Evolutionary conservation across 352 stramenopile genomes (phyloP).

Genomic region (Globisporangium spinosum): DNA sequence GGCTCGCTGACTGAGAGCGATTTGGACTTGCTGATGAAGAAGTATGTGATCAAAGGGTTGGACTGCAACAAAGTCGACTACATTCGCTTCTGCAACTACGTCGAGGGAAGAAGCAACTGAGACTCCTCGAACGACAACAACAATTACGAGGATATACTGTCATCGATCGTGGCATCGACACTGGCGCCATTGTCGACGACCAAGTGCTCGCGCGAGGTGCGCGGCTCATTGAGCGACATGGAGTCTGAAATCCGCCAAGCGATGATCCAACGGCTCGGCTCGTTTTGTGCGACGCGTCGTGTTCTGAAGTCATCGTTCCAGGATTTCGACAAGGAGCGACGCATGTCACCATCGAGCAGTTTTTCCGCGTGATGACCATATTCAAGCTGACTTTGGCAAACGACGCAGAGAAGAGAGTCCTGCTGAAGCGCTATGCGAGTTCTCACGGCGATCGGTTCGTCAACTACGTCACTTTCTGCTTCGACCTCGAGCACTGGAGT

Average conservation of each 20-base stretch:
- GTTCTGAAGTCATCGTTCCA: slow-evolving; percentile 81
- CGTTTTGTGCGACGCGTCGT: slow-evolving; percentile 51
- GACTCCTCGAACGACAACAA: slow-evolving; percentile 31
- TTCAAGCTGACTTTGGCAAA: slow-evolving; percentile 61
- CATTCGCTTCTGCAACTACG: slow-evolving; percentile 62
- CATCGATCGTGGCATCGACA: slow-evolving; percentile 31
- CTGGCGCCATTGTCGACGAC: slow-evolving; percentile 16
- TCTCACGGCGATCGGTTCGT: slow-evolving; percentile 69
- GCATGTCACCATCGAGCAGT: slow-evolving; percentile 81
- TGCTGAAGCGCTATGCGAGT: slow-evolving; percentile 74
- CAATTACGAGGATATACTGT: slow-evolving; percentile 49
- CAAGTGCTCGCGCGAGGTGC: slow-evolving; percentile 62
- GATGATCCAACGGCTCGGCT: slow-evolving; percentile 64
- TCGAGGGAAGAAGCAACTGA: slow-evolving; percentile 44
- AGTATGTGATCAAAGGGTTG: slow-evolving; percentile 46
- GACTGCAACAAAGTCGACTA: slow-evolving; percentile 72
- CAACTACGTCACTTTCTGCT: slow-evolving; percentile 85
- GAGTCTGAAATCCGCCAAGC: slow-evolving; percentile 40
- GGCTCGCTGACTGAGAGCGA: slow-evolving; percentile 55
- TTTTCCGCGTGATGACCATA: slow-evolving; percentile 77
- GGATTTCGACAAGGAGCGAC: slow-evolving; percentile 73
- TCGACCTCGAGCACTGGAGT: slow-evolving; percentile 61
- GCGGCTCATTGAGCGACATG: slow-evolving; percentile 45
- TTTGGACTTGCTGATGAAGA: slow-evolving; percentile 50
- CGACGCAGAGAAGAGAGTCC: slow-evolving; percentile 42